These are phyloP conservation scores for Blakeslea trispora DNA, from an alignment of 371 early-diverging fungal genomes.

Conservation along the genomic window DNA sequence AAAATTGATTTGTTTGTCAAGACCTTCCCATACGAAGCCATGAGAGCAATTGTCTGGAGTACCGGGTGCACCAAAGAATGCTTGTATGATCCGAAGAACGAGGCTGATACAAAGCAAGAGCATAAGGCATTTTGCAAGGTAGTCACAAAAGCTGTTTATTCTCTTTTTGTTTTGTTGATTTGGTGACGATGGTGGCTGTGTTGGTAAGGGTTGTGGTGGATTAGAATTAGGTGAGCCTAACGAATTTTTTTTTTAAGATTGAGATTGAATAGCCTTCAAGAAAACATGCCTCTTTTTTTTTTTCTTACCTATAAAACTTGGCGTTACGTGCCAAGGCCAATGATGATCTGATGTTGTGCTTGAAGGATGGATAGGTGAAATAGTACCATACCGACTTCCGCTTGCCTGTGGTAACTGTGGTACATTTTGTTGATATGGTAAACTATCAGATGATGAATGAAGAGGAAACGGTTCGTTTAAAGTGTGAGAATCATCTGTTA, in stretches of 20 bases:
- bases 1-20: neutral
- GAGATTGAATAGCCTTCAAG: neutral
- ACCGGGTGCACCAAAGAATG: neutral
- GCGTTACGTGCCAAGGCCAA: conserved; percentile 5
- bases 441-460: too few relatives aligned
- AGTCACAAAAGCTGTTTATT: neutral
- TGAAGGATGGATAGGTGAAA: neutral
- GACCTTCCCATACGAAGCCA: neutral
- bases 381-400: neutral
- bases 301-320: neutral
- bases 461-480: neutral
- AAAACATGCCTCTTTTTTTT: neutral
- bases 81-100: neutral
- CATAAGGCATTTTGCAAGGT: neutral
- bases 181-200: too few relatives aligned
- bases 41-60: neutral
- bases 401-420: neutral
- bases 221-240: neutral
- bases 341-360: neutral
- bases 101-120: conserved; percentile 1
- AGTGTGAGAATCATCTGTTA: neutral
- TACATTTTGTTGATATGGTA: neutral
- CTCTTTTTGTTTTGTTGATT: neutral
- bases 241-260: neutral
- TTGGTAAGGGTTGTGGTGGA: neutral